Conservation (phyloP, 2,329 filamentous ascomycete species). For the Xylariales sp. region DNA sequence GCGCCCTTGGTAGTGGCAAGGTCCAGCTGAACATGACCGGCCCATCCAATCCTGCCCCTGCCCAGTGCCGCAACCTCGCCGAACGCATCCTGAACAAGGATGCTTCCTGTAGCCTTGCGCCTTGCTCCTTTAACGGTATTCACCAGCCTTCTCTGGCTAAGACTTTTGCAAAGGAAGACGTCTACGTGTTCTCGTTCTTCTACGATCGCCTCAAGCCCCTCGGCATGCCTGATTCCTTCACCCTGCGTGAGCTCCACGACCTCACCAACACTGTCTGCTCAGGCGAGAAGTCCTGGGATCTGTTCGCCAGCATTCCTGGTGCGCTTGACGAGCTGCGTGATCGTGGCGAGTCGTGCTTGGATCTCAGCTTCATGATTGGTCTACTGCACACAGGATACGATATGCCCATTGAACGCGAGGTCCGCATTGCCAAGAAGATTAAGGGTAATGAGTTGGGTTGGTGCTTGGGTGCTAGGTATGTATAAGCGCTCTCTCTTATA, state of each 20-base stretch:
- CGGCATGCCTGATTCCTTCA: conserved; percentile 98
- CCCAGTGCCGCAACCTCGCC: conserved; percentile 84
- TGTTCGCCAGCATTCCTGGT: conserved; percentile 71
- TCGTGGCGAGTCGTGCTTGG: conserved; percentile 87
- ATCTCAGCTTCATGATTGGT: conserved; percentile 94
- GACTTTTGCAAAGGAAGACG: conserved; percentile 86
- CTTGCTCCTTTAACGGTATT: conserved; percentile 98
- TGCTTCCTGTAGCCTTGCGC: conserved; percentile 70
- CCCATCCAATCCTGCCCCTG: conserved; percentile 67
- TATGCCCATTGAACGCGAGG: conserved; percentile 93
- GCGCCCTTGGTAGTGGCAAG: conserved; percentile 56
- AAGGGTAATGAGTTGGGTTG: conserved; percentile 95
- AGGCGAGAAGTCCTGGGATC: conserved; percentile 72
- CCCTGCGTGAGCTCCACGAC: conserved; percentile 82
- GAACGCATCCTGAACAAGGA: conserved; percentile 92
- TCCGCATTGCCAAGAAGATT: conserved; percentile 98
- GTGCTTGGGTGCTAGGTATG: conserved; percentile 94
- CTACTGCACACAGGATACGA: conserved; percentile 94
- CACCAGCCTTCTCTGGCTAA: conserved; percentile 90
- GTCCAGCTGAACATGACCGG: conserved; percentile 84
- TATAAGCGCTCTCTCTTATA: conserved; percentile 7
- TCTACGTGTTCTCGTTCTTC: conserved; percentile 98
- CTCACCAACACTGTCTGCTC: conserved; percentile 81
- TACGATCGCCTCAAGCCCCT: conserved; percentile 91
- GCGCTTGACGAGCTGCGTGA: conserved; percentile 77